Evolutionary conservation across 306 rosid species (phyloP).

Genomic region (Benincasa hispida): DNA sequence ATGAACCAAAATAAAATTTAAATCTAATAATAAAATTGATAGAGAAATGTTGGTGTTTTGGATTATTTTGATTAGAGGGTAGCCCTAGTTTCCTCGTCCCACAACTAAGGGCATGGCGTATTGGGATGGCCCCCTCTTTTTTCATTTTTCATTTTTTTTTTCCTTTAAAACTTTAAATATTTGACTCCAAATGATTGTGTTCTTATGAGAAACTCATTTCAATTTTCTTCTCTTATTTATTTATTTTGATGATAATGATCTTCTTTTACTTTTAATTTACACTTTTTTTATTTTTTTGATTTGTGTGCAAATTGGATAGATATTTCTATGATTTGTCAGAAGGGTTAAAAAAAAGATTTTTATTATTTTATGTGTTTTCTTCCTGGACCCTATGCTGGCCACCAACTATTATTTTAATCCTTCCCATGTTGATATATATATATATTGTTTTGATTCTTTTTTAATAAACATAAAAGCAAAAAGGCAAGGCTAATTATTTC

Average conservation of each 20-base stretch:
- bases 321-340: slow-evolving; percentile 1
- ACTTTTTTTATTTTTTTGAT: not conserved
- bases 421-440: not conserved
- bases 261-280: not conserved
- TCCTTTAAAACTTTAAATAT: not conserved
- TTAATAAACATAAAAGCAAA: not conserved
- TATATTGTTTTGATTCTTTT: not conserved
- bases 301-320: slow-evolving; percentile 3
- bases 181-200: slow-evolving; percentile 8
- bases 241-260: not conserved
- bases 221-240: not conserved
- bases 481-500: not conserved
- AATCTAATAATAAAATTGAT: not conserved
- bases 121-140: not conserved
- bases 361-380: not conserved
- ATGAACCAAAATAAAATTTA: too few relatives aligned
- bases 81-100: slow-evolving; percentile 68
- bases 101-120: slow-evolving; percentile 17
- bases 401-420: not conserved
- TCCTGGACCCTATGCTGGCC: not conserved
- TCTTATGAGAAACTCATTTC: not conserved
- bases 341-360: not conserved
- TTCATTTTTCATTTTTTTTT: too few relatives aligned
- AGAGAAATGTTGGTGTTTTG: slow-evolving; percentile 17
- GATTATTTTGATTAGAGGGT: slow-evolving; percentile 1